phyloP scores from a whole-genome alignment of 2,329 filamentous ascomycete genomes.

The Dactylellina cionopaga region DNA sequence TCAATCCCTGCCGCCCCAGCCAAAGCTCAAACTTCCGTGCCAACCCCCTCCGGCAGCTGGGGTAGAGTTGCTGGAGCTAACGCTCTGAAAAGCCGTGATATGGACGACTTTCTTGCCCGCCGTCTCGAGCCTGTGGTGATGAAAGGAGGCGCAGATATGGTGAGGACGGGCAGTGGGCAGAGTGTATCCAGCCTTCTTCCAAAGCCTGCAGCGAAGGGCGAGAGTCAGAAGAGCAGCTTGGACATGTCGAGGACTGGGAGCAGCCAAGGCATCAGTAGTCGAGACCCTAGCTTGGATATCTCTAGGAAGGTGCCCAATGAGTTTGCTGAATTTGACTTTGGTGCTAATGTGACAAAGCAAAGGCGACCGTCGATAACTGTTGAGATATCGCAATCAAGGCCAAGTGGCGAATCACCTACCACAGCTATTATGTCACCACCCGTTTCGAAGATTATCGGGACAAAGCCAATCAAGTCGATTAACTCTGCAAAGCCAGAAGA shows the following conservation, averaged over 20 bases:
- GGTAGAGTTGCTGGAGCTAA: conserved; percentile 61
- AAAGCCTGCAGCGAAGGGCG: conserved; percentile 29
- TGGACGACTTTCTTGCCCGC: conserved; percentile 65
- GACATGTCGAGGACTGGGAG: conserved; percentile 39
- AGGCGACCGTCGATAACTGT: conserved; percentile 12
- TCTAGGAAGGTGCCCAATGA: conserved; percentile 20
- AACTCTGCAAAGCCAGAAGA: conserved; percentile 17
- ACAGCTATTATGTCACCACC: conserved; percentile 23
- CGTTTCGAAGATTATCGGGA: conserved; percentile 4
- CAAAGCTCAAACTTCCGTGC: conserved; percentile 12
- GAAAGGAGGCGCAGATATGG: conserved; percentile 62
- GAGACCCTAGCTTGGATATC: conserved; percentile 43
- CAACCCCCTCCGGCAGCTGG: conserved; percentile 47
- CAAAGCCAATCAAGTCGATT: conserved; percentile 14
- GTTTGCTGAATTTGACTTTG: conserved; percentile 42
- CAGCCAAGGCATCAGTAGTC: conserved; percentile 36
- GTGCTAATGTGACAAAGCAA: conserved; percentile 18
- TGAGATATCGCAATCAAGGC: conserved; percentile 29
- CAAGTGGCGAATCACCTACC: conserved; percentile 30
- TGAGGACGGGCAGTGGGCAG: conserved; percentile 61
- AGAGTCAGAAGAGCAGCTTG: conserved; percentile 47
- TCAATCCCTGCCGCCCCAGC: conserved; percentile 38
- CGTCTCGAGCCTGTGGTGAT: conserved; percentile 66
- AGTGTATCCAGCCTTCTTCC: conserved; percentile 27
- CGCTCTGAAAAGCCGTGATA: conserved; percentile 61